phyloP scores from a whole-genome alignment of 2,329 filamentous ascomycete species.

The Paraphoma sp. region DNA sequence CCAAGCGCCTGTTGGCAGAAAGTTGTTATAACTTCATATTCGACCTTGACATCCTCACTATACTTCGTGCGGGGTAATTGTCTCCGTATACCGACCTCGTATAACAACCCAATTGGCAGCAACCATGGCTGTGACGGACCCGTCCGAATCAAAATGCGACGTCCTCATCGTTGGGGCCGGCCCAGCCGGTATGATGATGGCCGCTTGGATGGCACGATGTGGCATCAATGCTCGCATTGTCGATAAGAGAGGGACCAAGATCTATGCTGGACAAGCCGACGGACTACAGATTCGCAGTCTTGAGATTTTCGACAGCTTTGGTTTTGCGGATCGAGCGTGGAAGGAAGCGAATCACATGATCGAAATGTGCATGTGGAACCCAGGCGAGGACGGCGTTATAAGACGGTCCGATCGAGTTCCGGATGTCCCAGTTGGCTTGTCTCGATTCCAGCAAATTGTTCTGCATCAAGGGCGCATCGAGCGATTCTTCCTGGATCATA shows the following conservation, averaged over 20 bases:
- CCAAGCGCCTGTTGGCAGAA: not conserved
- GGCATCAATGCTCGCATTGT: conserved; percentile 51
- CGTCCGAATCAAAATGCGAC: conserved; percentile 42
- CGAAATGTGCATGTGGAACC: conserved; percentile 66
- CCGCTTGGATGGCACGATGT: conserved; percentile 50
- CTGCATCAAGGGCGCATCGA: conserved; percentile 77
- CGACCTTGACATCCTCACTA: not conserved
- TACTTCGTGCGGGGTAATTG: not conserved
- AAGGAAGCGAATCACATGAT: conserved; percentile 73
- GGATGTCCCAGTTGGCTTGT: conserved; percentile 68
- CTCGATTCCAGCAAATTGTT: conserved; percentile 69
- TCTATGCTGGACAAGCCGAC: conserved; percentile 51
- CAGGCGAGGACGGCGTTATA: conserved; percentile 64
- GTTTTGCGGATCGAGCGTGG: conserved; percentile 68
- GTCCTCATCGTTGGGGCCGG: conserved; percentile 50
- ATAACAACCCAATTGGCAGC: not conserved
- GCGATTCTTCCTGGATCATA: conserved; percentile 68
- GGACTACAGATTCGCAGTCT: conserved; percentile 52
- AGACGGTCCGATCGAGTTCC: conserved; percentile 65
- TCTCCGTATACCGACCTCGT: not conserved
- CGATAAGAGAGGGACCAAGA: conserved; percentile 51
- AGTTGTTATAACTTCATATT: not conserved
- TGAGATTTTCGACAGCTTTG: conserved; percentile 66
- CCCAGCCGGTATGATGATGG: conserved; percentile 50
- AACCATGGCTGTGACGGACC: conserved; percentile 28